These are phyloP conservation scores for Trichocladium antarcticum DNA, from an alignment of 495 filamentous ascomycete species.

Conservation along the genomic window DNA sequence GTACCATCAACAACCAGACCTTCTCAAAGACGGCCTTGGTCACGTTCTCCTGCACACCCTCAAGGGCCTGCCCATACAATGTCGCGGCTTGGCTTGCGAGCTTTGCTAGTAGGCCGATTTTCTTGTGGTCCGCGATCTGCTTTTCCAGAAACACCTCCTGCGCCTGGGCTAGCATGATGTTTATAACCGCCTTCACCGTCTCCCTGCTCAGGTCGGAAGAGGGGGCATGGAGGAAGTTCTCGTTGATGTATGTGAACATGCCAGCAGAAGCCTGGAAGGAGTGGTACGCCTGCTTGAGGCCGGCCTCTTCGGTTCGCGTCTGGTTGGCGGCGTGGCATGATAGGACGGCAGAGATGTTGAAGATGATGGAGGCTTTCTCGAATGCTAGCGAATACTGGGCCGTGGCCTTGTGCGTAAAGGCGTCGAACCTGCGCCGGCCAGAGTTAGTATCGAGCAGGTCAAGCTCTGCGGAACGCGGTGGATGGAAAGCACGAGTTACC, in stretches of 20 bases:
- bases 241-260: constrained; percentile 99
- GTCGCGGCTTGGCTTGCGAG: constrained; percentile 81
- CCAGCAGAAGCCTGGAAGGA: constrained; percentile 96
- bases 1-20: constrained; percentile 77
- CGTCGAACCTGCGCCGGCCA: constrained; percentile 68
- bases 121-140: constrained; percentile 86
- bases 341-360: constrained; percentile 96
- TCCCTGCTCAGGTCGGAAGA: constrained; percentile 89
- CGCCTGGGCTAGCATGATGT: constrained; percentile 84
- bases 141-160: constrained; percentile 98
- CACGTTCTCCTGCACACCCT: constrained; percentile 88
- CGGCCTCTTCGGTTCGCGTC: constrained; percentile 79
- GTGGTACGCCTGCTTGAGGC: constrained; percentile 92
- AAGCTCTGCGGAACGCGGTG: not conserved
- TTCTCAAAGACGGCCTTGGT: constrained; percentile 88
- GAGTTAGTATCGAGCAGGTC: constrained; percentile 12
- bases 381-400: constrained; percentile 93
- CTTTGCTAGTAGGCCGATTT: constrained; percentile 84
- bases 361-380: constrained; percentile 98
- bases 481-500: constrained; percentile 42
- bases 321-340: constrained; percentile 94
- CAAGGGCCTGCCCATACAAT: constrained; percentile 74
- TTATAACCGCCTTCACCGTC: constrained; percentile 88
- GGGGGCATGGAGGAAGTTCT: constrained; percentile 95
- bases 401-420: constrained; percentile 93